Conservation (phyloP, 202 grass and related monocot species). For the Dendrocalamus latiflorus region DNA sequence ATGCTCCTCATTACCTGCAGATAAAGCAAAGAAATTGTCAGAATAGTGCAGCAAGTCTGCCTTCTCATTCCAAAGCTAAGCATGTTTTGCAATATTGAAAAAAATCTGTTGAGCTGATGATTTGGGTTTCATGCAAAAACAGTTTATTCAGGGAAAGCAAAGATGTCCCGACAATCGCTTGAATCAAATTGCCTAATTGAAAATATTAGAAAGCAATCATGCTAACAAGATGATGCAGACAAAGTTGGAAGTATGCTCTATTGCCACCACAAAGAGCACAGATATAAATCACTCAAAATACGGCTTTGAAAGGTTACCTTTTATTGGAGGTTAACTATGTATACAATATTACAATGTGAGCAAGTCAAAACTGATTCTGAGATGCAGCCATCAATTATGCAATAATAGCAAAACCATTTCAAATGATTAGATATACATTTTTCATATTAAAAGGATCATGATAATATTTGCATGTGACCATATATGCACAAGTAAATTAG, state of each 20-base stretch:
- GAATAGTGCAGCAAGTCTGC: background rate
- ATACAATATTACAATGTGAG: background rate
- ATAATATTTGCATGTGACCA: background rate
- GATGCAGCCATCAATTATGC: background rate
- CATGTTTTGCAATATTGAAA: background rate
- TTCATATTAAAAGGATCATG: background rate
- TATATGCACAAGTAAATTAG: background rate
- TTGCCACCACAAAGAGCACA: background rate
- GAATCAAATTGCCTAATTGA: background rate
- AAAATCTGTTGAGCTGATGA: background rate
- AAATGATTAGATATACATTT: background rate
- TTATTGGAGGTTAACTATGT: background rate
- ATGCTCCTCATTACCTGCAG: constrained; percentile 92
- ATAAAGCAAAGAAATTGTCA: background rate
- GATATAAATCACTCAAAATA: background rate
- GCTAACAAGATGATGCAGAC: background rate
- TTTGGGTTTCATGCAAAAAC: background rate
- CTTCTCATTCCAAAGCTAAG: background rate
- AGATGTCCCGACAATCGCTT: background rate
- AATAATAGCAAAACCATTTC: background rate
- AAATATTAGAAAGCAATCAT: background rate
- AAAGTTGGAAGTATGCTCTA: background rate
- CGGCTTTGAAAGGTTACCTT: background rate
- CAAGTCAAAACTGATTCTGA: background rate
- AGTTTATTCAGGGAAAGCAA: background rate